These are phyloP conservation scores for Suillus placidus DNA, from an alignment of 768 basidiomycete genomes.

Conservation along the genomic window DNA sequence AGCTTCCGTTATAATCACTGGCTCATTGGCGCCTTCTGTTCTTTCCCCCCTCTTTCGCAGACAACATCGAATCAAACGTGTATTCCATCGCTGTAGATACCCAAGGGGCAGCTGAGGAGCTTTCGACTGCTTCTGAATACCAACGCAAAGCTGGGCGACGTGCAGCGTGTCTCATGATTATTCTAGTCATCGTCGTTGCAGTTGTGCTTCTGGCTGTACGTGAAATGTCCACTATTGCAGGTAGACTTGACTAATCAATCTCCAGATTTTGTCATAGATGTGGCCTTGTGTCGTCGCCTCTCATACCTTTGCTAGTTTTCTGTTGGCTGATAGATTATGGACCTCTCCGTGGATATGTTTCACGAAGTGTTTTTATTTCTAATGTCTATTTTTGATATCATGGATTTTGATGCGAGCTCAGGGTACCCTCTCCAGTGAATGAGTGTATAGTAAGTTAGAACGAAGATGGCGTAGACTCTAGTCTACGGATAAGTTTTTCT, in stretches of 20 bases:
- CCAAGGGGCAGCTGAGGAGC: conserved; percentile 79
- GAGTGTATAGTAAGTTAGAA: not conserved
- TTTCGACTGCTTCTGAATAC: conserved; percentile 87
- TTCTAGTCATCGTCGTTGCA: conserved; percentile 83
- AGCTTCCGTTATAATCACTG: not conserved
- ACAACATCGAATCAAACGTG: conserved; percentile 95
- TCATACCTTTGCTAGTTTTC: not conserved
- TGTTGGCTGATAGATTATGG: not conserved
- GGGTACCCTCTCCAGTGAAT: not conserved
- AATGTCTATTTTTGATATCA: conserved; percentile 19
- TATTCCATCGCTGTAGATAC: conserved; percentile 85
- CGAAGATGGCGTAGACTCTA: not conserved
- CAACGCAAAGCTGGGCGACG: conserved; percentile 92
- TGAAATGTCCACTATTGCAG: conserved; percentile 22
- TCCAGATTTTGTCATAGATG: conserved; percentile 5
- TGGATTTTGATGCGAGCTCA: not conserved
- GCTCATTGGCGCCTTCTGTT: not conserved
- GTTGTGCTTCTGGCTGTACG: conserved; percentile 91
- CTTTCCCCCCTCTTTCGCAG: conserved; percentile 43
- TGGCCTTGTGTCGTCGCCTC: conserved; percentile 37
- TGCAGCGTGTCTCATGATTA: conserved; percentile 86
- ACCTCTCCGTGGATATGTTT: conserved; percentile 3
- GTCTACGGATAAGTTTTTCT: not conserved
- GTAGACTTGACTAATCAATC: not conserved
- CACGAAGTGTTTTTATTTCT: conserved; percentile 29